Conservation (phyloP, 73 alveolate species). For the Paramecium pentaurelia region DNA sequence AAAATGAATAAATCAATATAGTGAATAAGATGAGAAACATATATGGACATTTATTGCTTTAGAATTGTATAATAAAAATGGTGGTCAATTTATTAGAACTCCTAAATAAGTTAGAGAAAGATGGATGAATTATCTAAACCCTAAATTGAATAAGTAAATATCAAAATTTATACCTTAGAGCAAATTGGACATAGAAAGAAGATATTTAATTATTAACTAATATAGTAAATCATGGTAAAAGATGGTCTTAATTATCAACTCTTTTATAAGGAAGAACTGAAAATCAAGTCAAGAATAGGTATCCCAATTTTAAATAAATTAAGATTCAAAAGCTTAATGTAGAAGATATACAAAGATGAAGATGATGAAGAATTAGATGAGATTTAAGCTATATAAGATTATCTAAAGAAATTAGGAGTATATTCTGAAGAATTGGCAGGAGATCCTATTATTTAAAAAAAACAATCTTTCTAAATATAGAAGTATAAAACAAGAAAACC, state of each 20-base stretch:
- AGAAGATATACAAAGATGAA: conserved; percentile 28
- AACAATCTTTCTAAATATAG: not conserved
- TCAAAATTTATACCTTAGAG: not conserved
- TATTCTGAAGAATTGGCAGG: not conserved
- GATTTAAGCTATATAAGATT: not conserved
- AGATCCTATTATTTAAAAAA: not conserved
- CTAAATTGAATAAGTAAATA: conserved; percentile 69
- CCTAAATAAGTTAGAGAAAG: conserved; percentile 85
- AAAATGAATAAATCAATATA: not conserved
- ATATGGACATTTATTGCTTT: conserved; percentile 20
- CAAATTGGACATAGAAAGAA: conserved; percentile 80
- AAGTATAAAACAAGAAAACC: not conserved
- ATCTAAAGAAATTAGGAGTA: not conserved
- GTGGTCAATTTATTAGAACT: conserved; percentile 29
- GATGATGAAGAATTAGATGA: conserved; percentile 36
- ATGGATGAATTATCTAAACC: conserved; percentile 87
- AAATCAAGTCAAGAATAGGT: conserved; percentile 83
- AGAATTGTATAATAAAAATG: not conserved
- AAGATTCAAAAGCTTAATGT: conserved; percentile 4
- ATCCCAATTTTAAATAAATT: not conserved
- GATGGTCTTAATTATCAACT: conserved; percentile 80
- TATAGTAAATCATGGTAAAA: conserved; percentile 79
- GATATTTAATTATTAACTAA: conserved; percentile 74
- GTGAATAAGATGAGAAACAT: conserved; percentile 29
- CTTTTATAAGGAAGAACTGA: conserved; percentile 85